Evolutionary conservation across 495 filamentous ascomycete species (phyloP).

Genomic region (Lasiosphaeria hispida): DNA sequence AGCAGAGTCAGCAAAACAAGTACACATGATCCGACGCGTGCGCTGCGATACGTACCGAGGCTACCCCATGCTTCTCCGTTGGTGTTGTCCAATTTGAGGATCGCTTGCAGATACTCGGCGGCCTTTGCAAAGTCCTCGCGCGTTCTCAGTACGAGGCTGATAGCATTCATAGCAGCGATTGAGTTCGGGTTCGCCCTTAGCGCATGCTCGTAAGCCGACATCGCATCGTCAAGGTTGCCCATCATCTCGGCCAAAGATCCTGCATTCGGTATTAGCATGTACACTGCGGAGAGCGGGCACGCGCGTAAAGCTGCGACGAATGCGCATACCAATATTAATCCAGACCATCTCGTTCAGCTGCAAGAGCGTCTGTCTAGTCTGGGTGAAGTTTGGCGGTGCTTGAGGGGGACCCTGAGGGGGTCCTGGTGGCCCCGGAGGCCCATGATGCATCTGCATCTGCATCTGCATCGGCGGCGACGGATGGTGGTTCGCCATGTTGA

Average conservation of each 20-base stretch:
- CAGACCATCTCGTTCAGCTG: conserved; percentile 81
- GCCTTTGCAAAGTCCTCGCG: conserved; percentile 93
- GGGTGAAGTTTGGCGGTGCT: conserved; percentile 30
- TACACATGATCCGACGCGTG: background rate
- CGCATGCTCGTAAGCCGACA: conserved; percentile 84
- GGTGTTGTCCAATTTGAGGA: conserved; percentile 80
- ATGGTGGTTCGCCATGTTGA: conserved; percentile 54
- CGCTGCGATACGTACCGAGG: conserved; percentile 58
- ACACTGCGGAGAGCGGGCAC: background rate
- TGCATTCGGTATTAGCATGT: conserved; percentile 40
- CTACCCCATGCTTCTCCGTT: conserved; percentile 98
- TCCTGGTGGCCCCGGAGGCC: conserved; percentile 45
- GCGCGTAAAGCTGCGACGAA: background rate
- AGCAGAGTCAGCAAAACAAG: conserved; percentile 10
- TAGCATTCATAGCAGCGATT: conserved; percentile 89
- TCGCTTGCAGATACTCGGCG: conserved; percentile 87
- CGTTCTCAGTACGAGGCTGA: conserved; percentile 83
- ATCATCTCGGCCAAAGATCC: conserved; percentile 84
- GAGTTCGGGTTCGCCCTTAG: conserved; percentile 85
- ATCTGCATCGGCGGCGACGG: conserved; percentile 56
- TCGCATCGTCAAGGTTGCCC: conserved; percentile 83
- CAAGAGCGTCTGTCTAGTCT: conserved; percentile 44
- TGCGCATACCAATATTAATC: conserved; percentile 82
- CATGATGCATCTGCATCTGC: conserved; percentile 60
- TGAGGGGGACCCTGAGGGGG: conserved; percentile 36